Evolutionary conservation across 2,329 filamentous ascomycete genomes (phyloP), one percentile per base, ranked within the genome.

Genomic region (Colletotrichum sidae): DNA sequence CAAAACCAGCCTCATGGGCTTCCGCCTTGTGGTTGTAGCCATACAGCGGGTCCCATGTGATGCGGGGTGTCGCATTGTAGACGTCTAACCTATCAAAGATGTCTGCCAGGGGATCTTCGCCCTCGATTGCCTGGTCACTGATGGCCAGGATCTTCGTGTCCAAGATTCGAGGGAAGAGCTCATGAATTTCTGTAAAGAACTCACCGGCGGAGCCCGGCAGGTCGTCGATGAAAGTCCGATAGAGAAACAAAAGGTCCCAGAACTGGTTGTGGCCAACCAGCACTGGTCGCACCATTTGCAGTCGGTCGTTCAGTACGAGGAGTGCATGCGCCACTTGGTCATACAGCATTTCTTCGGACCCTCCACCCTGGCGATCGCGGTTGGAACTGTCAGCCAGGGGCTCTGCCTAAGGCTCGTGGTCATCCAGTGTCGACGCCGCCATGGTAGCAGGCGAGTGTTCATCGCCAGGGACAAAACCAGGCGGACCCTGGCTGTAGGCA

Each of bases 211-310:
- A 84, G 2, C 78, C 75, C 0, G 89, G 89, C 2, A 91, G 76
- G 1, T 76, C 68, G 1, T 86, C 86, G 54, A 90, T 79, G 73
- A 92, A 92, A 2, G 82, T 84, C n/a, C 80, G 76, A 73, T 90
- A 88, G 41, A 91, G 75, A 70, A 90, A 90, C 41, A 87, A 82
- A 3, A 92, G 78, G 69, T 92, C 88, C 2, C 84, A 83, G 68
- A 91, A 86, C 64, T 88, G 80, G 69, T 92, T 91, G 75, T 92
- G 88, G 0, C 88, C 88, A 3, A 91, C 81, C 0, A 91, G 70
- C 1, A 88, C 69, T 0, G 75, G 79, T 2, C 65, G 67, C 11
- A 69, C 70, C 2, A 39, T 38, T 50, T 74, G 73, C 2, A 82
- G 67, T 17, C 67, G 72, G 7, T 38, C 13, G 46, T 81, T 72